A percentile compares a stretch with the other conserved stretches of the same genome.
Conservation (phyloP, 2,329 filamentous ascomycete genomes). For the Colletotrichum acutatum region DNA sequence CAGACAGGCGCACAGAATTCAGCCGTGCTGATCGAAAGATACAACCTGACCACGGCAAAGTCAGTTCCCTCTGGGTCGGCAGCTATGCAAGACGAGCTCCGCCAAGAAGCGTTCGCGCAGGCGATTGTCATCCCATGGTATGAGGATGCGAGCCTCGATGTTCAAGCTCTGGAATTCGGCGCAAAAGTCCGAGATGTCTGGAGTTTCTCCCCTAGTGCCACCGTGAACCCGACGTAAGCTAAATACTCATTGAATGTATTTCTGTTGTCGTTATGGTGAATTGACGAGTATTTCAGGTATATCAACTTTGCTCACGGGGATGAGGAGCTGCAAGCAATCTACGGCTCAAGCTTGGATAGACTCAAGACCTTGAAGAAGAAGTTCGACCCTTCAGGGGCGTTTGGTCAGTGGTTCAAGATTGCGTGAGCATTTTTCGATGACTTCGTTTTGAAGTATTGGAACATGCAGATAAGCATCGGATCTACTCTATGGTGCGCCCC, state of each 20-base stretch:
- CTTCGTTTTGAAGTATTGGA: neutral
- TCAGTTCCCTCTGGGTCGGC: constrained; percentile 34
- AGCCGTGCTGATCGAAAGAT: constrained; percentile 48
- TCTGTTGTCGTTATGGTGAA: rapidly evolving
- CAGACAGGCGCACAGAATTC: constrained; percentile 46
- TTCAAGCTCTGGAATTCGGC: constrained; percentile 47
- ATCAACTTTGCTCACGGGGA: constrained; percentile 48
- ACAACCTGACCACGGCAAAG: constrained; percentile 45
- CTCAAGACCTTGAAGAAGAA: constrained; percentile 41
- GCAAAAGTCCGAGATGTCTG: constrained; percentile 43
- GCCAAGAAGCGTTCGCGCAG: constrained; percentile 45
- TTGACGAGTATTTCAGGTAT: neutral
- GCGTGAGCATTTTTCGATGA: neutral
- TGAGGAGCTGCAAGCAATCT: constrained; percentile 41
- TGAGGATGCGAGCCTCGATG: constrained; percentile 46
- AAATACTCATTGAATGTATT: neutral
- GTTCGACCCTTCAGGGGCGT: constrained; percentile 41
- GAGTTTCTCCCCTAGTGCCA: constrained; percentile 36
- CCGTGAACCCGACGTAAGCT: constrained; percentile 39
- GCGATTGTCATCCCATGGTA: constrained; percentile 54
- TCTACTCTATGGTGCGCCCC: neutral
- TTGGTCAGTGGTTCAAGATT: constrained; percentile 44
- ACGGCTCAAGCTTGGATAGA: constrained; percentile 39
- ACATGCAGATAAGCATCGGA: neutral
- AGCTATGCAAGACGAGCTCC: constrained; percentile 45